Evolutionary conservation across 192 early-diverging fungal species (phyloP), one percentile per base, ranked within the genome.

Genomic region (Coemansia sp.): DNA sequence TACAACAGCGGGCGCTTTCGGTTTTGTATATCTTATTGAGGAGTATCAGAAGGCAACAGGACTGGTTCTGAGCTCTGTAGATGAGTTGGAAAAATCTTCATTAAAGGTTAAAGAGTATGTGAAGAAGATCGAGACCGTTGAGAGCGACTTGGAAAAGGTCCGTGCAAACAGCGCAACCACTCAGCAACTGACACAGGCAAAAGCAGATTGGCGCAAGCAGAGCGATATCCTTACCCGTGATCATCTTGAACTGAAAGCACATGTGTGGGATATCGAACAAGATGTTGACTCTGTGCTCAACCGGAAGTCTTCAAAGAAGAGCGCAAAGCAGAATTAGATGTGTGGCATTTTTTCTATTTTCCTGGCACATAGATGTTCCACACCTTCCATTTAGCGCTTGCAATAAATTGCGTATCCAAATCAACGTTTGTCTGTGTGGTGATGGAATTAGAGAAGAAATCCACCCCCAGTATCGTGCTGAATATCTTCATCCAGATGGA

Each of bases 11-110:
- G 89, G 89, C 12, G 84, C 87, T 19, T 78, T 84, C 25, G 91
- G 91, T 26, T 96, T 93, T 71, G 87, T 90, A 53, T 92, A 90
- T 65, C 83, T 96, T 52, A 81, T 96, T 47, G 91, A 93, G 56
- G 91, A 96, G 70, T 94, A 96, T 73, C 86, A 92, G 51, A 78
- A 80, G 44, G 86, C 90, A 2, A 91, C 92, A 19, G 74, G 72
- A 30, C 59, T 87, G 16, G 73, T 94, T 22, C 78, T 94, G 63
- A 73, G 69, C 81, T 86, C 88, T 28, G 90, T 96, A 25, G 90
- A 93, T 64, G 85, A 91, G 58, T 78, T 96, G 54, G 87, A 93
- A 62, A 73, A 78, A 51, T 88, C 88, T 28, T 92, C 93, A 51
- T 77, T 85, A 47, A 91, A 90, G 82, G 89, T 91, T 68, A 64